Percentiles rank a stretch among this genome's conserved stretches.
phyloP scores from a whole-genome alignment of 2,329 filamentous ascomycete species.

The Colletotrichum caudatum region DNA sequence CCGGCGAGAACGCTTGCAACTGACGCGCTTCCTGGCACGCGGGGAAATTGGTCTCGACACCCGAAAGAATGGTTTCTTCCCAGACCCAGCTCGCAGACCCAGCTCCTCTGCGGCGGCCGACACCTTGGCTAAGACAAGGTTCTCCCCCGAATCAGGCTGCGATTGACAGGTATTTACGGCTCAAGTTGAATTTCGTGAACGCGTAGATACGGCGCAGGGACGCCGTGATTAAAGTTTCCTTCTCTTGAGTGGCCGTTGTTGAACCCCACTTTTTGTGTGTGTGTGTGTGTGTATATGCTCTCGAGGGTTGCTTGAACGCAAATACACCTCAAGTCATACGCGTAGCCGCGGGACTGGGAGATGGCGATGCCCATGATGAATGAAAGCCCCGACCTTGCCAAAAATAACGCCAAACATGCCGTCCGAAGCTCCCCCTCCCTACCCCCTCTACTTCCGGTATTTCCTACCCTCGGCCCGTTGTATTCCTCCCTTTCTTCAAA shows the following conservation, averaged over 20 bases:
- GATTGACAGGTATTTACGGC: slow-evolving; percentile 5
- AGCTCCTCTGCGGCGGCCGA: background rate
- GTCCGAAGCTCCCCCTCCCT: slow-evolving; percentile 4
- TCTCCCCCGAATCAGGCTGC: background rate
- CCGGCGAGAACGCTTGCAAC: too few species aligned
- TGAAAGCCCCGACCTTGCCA: slow-evolving; percentile 20
- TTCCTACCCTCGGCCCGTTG: background rate
- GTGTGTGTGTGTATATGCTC: background rate
- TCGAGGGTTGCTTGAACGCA: background rate
- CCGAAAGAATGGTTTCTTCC: background rate
- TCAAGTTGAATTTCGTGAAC: too few species aligned
- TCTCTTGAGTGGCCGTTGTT: slow-evolving; percentile 29
- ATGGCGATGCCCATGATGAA: slow-evolving; percentile 39
- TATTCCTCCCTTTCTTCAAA: slow-evolving; percentile 1
- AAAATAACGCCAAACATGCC: slow-evolving; percentile 24
- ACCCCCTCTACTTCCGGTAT: background rate
- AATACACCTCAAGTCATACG: background rate
- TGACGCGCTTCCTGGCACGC: slow-evolving; percentile 18
- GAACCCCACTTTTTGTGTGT: slow-evolving; percentile 23
- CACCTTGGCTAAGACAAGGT: slow-evolving; percentile 7
- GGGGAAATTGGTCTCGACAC: slow-evolving; percentile 7
- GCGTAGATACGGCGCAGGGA: background rate
- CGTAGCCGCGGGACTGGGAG: slow-evolving; percentile 10
- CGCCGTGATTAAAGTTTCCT: slow-evolving; percentile 8
- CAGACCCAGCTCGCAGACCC: background rate